Conservation (phyloP, 441 rosid genomes). For the Mallotus japonicus region DNA sequence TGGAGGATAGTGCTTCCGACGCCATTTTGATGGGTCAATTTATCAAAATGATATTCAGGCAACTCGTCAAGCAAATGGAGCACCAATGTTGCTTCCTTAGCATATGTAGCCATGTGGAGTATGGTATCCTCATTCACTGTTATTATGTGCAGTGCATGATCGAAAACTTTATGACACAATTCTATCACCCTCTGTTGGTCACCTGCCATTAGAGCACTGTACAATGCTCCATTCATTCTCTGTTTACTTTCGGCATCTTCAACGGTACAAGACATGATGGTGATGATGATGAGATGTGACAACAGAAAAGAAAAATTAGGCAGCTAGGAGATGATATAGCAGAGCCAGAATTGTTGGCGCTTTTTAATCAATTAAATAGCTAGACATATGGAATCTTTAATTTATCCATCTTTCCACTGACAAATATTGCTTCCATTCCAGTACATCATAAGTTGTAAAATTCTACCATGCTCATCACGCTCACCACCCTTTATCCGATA, state of each 20-base stretch:
- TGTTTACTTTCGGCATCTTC: slow-evolving; percentile 5
- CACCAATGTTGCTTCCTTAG: slow-evolving; percentile 1
- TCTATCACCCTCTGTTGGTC: slow-evolving; percentile 16
- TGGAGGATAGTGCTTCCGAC: slow-evolving; percentile 22
- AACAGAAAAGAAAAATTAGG: too few relatives aligned
- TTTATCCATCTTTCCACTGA: too few relatives aligned
- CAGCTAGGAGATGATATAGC: too few relatives aligned
- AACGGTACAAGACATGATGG: neutral
- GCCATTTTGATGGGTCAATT: slow-evolving; percentile 14
- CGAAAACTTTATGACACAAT: slow-evolving; percentile 12
- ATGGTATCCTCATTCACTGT: slow-evolving; percentile 23
- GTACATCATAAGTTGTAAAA: too few relatives aligned
- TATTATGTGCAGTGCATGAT: slow-evolving; percentile 22
- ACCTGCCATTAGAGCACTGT: slow-evolving; percentile 15
- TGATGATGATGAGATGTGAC: too few relatives aligned
- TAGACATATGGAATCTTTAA: too few relatives aligned
- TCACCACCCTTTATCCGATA: too few relatives aligned
- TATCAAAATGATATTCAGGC: slow-evolving; percentile 12
- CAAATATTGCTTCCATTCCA: too few relatives aligned
- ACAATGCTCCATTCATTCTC: slow-evolving; percentile 12
- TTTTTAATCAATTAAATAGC: too few relatives aligned
- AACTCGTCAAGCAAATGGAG: slow-evolving; percentile 18
- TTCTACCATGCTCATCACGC: too few relatives aligned
- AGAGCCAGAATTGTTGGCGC: too few relatives aligned
- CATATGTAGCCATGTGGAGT: slow-evolving; percentile 25